Conservation (phyloP, 306 rosid species). For the Alnus glutinosa region DNA sequence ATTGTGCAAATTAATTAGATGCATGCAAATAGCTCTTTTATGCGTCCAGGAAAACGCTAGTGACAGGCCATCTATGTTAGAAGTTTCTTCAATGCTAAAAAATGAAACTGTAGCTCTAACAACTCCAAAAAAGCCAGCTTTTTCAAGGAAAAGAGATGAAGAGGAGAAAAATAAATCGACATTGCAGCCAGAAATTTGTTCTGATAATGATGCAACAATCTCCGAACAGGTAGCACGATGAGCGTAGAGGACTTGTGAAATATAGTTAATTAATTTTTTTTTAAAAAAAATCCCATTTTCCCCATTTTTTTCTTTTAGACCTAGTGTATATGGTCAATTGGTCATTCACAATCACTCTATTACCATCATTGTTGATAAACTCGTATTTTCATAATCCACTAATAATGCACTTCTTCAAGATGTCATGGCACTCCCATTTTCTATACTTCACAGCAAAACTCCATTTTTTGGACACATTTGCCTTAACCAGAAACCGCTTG, state of each 20-base stretch:
- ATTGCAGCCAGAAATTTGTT: not conserved
- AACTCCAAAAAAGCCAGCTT: conserved; percentile 33
- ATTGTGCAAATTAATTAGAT: conserved; percentile 29
- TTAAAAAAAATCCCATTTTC: no score
- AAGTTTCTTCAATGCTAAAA: conserved; percentile 39
- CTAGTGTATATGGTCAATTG: no score
- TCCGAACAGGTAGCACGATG: conserved; percentile 18
- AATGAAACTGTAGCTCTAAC: not conserved
- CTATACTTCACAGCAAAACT: no score
- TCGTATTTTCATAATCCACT: no score
- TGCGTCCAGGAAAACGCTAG: conserved; percentile 33
- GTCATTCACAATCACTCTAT: no score
- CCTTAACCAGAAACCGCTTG: no score
- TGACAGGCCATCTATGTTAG: conserved; percentile 41
- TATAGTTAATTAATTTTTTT: no score
- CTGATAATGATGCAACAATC: conserved; percentile 9
- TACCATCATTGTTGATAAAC: no score
- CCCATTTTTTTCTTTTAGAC: no score
- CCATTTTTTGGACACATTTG: no score
- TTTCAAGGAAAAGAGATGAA: conserved; percentile 4
- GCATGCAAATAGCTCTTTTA: conserved; percentile 38
- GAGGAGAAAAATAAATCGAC: not conserved
- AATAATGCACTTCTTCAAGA: no score
- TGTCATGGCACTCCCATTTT: no score
- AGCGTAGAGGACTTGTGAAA: not conserved